A percentile compares a stretch with the other conserved stretches of the same genome.
These are phyloP conservation scores for Nevesoporus exiguus DNA, from an alignment of 768 basidiomycete genomes.

Conservation along the genomic window DNA sequence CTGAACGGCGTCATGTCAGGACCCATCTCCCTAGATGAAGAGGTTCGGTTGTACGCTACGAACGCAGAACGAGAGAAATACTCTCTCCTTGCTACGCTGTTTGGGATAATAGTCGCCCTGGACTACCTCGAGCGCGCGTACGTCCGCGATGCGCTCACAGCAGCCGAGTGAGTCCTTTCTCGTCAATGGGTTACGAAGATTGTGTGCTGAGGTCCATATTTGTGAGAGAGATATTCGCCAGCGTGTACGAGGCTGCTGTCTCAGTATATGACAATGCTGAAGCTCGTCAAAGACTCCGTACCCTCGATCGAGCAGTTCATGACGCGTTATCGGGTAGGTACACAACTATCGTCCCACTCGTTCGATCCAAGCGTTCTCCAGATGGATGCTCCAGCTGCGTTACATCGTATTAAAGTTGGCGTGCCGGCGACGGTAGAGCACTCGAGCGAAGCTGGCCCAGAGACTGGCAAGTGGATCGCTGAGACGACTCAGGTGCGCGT, in stretches of 20 bases:
- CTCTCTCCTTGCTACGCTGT: conserved; percentile 85
- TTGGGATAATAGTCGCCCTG: conserved; percentile 84
- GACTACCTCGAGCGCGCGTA: conserved; percentile 97
- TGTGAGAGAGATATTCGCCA: conserved; percentile 81
- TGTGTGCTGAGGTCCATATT: conserved; percentile 6
- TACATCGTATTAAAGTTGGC: conserved; percentile 86
- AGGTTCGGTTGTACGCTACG: conserved; percentile 81
- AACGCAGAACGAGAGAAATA: conserved; percentile 89
- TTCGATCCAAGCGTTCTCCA: conserved; percentile 24
- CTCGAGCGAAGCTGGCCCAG: conserved; percentile 85
- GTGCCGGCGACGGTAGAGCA: conserved; percentile 98
- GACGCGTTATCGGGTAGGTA: conserved; percentile 73
- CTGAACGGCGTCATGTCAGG: conserved; percentile 27
- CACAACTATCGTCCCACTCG: background rate
- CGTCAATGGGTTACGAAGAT: background rate
- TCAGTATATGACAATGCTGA: conserved; percentile 97
- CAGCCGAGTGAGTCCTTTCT: conserved; percentile 70
- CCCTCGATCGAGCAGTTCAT: conserved; percentile 88
- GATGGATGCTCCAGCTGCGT: conserved; percentile 93
- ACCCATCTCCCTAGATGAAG: conserved; percentile 75
- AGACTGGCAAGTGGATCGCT: conserved; percentile 95
- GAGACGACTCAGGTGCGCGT: conserved; percentile 86
- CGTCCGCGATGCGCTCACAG: conserved; percentile 87
- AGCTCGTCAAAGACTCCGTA: conserved; percentile 88
- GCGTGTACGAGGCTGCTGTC: conserved; percentile 92